Conservation (phyloP, 148 eudicot species). For the Salicornia ramosissima region DNA sequence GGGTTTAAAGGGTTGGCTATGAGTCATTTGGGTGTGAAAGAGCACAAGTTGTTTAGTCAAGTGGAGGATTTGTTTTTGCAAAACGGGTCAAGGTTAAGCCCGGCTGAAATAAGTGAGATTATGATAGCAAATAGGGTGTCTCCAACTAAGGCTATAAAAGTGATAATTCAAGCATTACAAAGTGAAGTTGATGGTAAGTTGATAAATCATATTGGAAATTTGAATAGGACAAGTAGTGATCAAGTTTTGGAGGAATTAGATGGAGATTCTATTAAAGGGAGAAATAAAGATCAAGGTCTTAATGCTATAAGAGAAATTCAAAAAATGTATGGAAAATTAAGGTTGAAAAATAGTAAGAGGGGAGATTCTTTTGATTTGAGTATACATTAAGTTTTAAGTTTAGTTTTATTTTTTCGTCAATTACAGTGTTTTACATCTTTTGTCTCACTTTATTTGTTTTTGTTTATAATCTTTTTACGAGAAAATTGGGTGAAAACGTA, state of each 20-base stretch:
- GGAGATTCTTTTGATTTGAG: constrained; percentile 24
- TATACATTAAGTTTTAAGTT: not conserved
- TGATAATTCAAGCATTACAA: constrained; percentile 45
- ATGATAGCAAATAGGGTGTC: constrained; percentile 64
- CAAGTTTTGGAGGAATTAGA: constrained; percentile 30
- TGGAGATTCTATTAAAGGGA: constrained; percentile 14
- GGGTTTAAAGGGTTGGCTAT: constrained; percentile 52
- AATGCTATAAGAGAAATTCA: constrained; percentile 34
- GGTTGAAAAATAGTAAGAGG: constrained; percentile 37
- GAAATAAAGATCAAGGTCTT: constrained; percentile 22
- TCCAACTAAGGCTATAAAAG: constrained; percentile 50
- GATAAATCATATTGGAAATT: not conserved
- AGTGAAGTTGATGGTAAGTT: constrained; percentile 21
- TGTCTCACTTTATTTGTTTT: too few species aligned
- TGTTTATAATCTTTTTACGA: too few species aligned
- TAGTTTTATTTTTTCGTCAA: too few species aligned
- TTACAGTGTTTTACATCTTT: too few species aligned
- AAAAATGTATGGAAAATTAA: constrained; percentile 47
- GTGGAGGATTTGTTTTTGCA: constrained; percentile 57
- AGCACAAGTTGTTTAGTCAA: constrained; percentile 57
- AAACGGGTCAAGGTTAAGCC: constrained; percentile 45
- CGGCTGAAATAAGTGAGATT: constrained; percentile 63
- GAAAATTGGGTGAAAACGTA: too few species aligned
- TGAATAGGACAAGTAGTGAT: constrained; percentile 20
- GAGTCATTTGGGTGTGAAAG: constrained; percentile 57